These are phyloP conservation scores for Ceratocystis destructans DNA, from an alignment of 2,329 filamentous ascomycete species.

Conservation along the genomic window DNA sequence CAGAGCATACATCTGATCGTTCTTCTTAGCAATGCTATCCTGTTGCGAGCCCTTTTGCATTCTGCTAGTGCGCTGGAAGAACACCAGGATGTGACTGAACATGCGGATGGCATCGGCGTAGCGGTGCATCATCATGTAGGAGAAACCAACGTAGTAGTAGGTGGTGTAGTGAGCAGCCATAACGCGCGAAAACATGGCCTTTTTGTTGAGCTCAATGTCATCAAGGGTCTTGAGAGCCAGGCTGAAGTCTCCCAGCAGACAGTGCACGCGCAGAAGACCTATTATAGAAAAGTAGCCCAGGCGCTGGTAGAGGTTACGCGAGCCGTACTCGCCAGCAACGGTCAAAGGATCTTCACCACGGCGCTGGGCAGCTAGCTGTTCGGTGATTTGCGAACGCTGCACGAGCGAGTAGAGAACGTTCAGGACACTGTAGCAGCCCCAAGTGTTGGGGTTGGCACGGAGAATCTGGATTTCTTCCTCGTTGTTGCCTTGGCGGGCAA, in stretches of 20 bases:
- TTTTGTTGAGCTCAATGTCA: conserved; percentile 99
- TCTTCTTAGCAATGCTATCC: conserved; percentile 99
- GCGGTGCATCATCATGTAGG: conserved; percentile 99
- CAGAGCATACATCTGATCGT: conserved; percentile 98
- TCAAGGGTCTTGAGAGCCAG: conserved; percentile 97
- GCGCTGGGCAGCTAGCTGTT: conserved; percentile 91
- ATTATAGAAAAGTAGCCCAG: conserved; percentile 99
- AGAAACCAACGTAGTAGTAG: conserved; percentile 99
- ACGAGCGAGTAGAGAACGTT: conserved; percentile 99
- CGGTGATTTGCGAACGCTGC: conserved; percentile 93
- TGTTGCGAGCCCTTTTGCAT: conserved; percentile 99
- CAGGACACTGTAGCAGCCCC: conserved; percentile 98
- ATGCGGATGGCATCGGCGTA: conserved; percentile 99
- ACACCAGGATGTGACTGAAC: conserved; percentile 99
- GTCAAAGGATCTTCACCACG: conserved; percentile 76
- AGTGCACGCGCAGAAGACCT: conserved; percentile 89
- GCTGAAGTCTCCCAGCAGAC: conserved; percentile 91
- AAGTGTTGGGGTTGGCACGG: conserved; percentile 94
- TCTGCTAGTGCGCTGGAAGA: conserved; percentile 98
- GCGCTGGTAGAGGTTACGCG: conserved; percentile 92
- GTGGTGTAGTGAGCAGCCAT: conserved; percentile 99
- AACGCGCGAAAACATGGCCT: conserved; percentile 98
- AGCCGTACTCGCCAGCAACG: conserved; percentile 90
- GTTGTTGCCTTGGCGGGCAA: conserved; percentile 70
- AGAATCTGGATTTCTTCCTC: conserved; percentile 86